These are phyloP conservation scores for Elaeagnus macrophylla DNA, from an alignment of 306 rosid species.

Conservation along the genomic window DNA sequence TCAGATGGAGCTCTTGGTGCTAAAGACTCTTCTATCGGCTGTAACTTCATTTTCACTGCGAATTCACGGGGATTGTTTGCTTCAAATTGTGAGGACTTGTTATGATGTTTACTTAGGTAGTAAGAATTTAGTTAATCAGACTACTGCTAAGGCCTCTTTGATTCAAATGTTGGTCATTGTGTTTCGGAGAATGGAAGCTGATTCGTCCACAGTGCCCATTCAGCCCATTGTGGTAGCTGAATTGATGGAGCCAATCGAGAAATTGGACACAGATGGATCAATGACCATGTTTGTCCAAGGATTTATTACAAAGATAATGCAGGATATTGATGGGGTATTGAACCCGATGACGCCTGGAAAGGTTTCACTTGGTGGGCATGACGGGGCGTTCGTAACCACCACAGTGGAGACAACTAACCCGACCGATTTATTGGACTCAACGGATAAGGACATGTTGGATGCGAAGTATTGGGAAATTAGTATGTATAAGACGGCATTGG, in stretches of 20 bases:
- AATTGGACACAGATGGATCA: constrained; percentile 56
- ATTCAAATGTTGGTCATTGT: constrained; percentile 95
- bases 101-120: constrained; percentile 81
- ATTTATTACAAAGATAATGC: constrained; percentile 89
- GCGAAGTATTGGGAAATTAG: constrained; percentile 99
- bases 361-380: constrained; percentile 59
- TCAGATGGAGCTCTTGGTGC: constrained; percentile 60
- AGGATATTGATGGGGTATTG: constrained; percentile 93
- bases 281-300: constrained; percentile 93
- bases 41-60: constrained; percentile 87
- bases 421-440: constrained; percentile 90
- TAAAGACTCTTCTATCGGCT: constrained; percentile 82
- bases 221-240: constrained; percentile 97
- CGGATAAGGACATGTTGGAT: constrained; percentile 97
- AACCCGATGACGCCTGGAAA: constrained; percentile 59
- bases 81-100: constrained; percentile 82
- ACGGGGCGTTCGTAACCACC: constrained; percentile 91
- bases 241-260: constrained; percentile 75
- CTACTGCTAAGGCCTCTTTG: constrained; percentile 92
- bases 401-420: constrained; percentile 93
- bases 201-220: constrained; percentile 84
- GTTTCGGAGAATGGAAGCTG: constrained; percentile 98
- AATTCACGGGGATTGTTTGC: constrained; percentile 91
- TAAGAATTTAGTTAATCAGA: constrained; percentile 83
- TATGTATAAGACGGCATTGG: constrained; percentile 95